Evolutionary conservation across 495 filamentous ascomycete genomes (phyloP), one percentile per base, ranked within the genome.

Genomic region (Geopyxis carbonaria): DNA sequence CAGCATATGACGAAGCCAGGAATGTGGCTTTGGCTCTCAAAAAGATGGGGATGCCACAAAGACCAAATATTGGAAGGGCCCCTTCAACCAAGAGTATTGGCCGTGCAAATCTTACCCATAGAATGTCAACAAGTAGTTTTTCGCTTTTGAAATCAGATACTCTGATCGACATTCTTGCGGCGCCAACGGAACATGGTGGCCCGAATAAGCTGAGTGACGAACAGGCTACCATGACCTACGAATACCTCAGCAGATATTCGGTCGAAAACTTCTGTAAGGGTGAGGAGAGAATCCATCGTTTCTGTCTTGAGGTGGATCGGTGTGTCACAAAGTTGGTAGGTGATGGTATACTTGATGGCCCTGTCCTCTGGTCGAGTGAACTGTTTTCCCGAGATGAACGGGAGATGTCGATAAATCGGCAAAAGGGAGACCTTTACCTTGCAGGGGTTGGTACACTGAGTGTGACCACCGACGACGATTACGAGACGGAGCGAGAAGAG

Each of bases 161-260:
- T 49, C 68, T 85, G 29, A 69, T 95, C 57, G 84, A 93, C 42
- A 67, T 92, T 13, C 73, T 97, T 57, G 80, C 82, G 18, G 84
- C 85, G 9, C 62, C 72, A 1, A 73, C 74, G 22, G 84, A 83
- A 25, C 80, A 93, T 46, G 89, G 83, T 29, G 86, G 89, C 0
- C 78, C 80, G 2, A 89, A 86, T 57, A 97, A 97, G 55, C 70
- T 97, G 8, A 82, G 80, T n/a, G 89, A 97, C 54, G 86, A 94
- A 38, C 89, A 95, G 53, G 73, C 87, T 2, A 81, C 86, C 23
- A 75, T 85, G 46, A 92, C 84, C 3, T 65, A 70, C 16, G 77
- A 75, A 38, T 97, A 89, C 82, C 59, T 97, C 31, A 72, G 76
- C 11, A 73, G 78, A 55, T 77, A 74, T 46, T 73, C 72, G 8